Percentiles rank a stretch among this genome's conserved stretches.
Conservation (phyloP, 169 alveolate species). For the Prorocentrum cordatum region DNA sequence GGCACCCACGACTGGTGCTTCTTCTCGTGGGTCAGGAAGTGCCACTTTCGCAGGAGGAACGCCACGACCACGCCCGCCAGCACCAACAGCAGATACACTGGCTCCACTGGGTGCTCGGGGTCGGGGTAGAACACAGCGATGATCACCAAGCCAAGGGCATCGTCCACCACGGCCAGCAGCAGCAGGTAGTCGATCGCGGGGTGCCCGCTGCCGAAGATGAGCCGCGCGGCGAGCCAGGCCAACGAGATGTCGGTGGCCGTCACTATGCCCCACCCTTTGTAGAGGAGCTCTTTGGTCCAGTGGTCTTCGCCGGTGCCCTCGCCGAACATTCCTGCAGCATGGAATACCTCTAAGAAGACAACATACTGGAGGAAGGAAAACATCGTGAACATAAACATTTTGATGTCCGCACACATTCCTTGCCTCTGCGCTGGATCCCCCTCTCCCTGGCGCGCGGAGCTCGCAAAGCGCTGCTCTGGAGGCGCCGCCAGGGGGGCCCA, state of each 20-base stretch:
- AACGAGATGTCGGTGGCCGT: conserved; percentile 41
- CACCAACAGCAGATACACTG: conserved; percentile 19
- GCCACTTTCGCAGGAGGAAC: not conserved
- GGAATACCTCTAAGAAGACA: too few relatives aligned
- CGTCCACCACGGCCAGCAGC: conserved; percentile 33
- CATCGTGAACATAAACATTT: too few relatives aligned
- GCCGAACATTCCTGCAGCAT: too few relatives aligned
- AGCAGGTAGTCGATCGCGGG: conserved; percentile 36
- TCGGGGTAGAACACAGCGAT: conserved; percentile 38
- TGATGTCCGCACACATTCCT: too few relatives aligned
- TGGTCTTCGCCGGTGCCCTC: not conserved
- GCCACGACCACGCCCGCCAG: conserved; percentile 24
- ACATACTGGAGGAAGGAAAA: too few relatives aligned
- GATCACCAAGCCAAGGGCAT: conserved; percentile 38
- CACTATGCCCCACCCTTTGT: conserved; percentile 30
- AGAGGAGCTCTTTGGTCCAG: not conserved
- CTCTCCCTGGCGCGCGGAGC: too few relatives aligned
- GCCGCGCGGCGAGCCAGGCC: conserved; percentile 8
- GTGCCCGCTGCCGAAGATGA: conserved; percentile 33
- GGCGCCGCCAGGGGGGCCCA: too few relatives aligned
- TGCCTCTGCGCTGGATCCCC: too few relatives aligned
- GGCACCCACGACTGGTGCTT: conserved; percentile 10
- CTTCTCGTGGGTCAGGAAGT: not conserved
- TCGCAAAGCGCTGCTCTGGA: too few relatives aligned
- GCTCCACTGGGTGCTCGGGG: conserved; percentile 31